Evolutionary conservation across 495 filamentous ascomycete species (phyloP).

Genomic region (Podospora australis): DNA sequence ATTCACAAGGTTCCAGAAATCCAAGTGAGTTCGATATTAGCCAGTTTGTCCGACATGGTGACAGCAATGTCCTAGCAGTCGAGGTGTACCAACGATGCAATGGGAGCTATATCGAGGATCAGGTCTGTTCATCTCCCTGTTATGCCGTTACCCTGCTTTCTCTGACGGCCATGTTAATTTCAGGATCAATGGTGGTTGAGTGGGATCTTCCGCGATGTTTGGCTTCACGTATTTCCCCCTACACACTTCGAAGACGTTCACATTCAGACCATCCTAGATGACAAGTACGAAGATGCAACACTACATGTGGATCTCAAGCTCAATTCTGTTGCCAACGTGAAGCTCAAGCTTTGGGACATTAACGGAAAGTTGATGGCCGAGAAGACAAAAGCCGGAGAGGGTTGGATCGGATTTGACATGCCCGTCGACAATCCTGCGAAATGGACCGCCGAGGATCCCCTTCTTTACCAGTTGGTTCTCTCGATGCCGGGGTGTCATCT

Average conservation of each 20-base stretch:
- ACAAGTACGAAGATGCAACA: slow-evolving; percentile 48
- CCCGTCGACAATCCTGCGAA: slow-evolving; percentile 42
- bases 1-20: slow-evolving; percentile 62
- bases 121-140: slow-evolving; percentile 24
- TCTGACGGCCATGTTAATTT: neutral
- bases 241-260: slow-evolving; percentile 54
- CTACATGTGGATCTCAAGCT: slow-evolving; percentile 44
- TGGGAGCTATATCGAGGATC: slow-evolving; percentile 64
- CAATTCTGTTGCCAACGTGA: slow-evolving; percentile 24
- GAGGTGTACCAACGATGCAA: slow-evolving; percentile 63
- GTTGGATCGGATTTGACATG: slow-evolving; percentile 20
- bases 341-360: slow-evolving; percentile 30
- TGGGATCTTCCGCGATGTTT: slow-evolving; percentile 68
- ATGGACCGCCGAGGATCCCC: slow-evolving; percentile 67
- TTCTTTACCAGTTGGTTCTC: slow-evolving; percentile 50
- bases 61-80: slow-evolving; percentile 51
- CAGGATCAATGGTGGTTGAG: slow-evolving; percentile 52
- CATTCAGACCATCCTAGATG: slow-evolving; percentile 49
- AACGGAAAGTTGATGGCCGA: slow-evolving; percentile 20
- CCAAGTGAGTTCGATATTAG: slow-evolving; percentile 64
- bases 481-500: slow-evolving; percentile 32
- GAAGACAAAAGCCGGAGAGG: slow-evolving; percentile 11
- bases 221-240: slow-evolving; percentile 54
- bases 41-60: slow-evolving; percentile 33
- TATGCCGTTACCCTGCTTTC: neutral